Evolutionary conservation across 2,329 filamentous ascomycete species (phyloP).

Genomic region (Ophiostoma himal-ulmi): DNA sequence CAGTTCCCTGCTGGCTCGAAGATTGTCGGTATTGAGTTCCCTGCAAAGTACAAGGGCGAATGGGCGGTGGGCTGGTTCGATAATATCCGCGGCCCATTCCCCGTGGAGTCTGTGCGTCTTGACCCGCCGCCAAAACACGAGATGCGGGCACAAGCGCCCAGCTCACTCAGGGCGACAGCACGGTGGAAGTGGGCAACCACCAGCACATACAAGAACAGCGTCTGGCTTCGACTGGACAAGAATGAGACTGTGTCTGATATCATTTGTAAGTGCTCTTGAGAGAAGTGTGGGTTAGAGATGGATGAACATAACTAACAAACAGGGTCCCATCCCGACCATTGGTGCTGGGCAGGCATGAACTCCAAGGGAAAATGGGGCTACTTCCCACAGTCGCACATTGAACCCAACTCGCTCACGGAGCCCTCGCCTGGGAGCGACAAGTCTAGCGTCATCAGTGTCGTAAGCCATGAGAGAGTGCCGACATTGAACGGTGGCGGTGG

Average conservation of each 20-base stretch:
- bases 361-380: constrained; percentile 48
- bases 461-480: constrained; percentile 14
- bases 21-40: constrained; percentile 49
- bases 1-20: constrained; percentile 39
- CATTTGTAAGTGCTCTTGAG: constrained; percentile 35
- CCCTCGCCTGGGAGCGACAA: constrained; percentile 26
- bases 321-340: constrained; percentile 41
- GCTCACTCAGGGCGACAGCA: constrained; percentile 43
- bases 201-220: constrained; percentile 34
- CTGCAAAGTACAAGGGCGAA: constrained; percentile 46
- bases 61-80: constrained; percentile 55
- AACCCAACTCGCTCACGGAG: constrained; percentile 42
- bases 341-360: constrained; percentile 53
- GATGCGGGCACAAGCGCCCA: constrained; percentile 42
- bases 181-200: constrained; percentile 47
- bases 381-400: constrained; percentile 47
- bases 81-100: constrained; percentile 44
- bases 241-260: constrained; percentile 62
- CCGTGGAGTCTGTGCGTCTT: constrained; percentile 43
- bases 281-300: neutral
- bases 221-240: constrained; percentile 57
- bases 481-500: constrained; percentile 21
- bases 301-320: neutral
- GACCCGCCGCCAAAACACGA: constrained; percentile 41
- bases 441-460: constrained; percentile 24